Base-by-base conservation (phyloP, 768 basidiomycete species). In the Russula earlei region DNA sequence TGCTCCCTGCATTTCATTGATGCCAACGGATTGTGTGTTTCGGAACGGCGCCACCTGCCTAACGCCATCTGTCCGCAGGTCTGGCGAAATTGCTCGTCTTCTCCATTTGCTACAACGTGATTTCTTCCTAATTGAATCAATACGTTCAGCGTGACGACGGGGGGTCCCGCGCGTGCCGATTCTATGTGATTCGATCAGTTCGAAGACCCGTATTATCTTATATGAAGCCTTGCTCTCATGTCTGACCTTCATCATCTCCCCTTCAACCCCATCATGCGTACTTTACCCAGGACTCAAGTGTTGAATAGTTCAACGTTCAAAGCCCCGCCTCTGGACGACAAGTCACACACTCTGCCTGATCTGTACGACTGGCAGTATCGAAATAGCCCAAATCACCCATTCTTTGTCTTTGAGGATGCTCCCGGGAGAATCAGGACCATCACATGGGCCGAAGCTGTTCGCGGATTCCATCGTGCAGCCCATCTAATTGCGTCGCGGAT, bases 341-440 rank as follows among this genome's bases (percentile, higher is more conserved):
- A 53, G n/a, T 48, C 58, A 2, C 43, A 66, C 3, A 59, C 61
- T 12, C 42, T 68, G 4, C 62, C 68, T 8, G 62, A 67, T 19
- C 29, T 69, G 12, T 65, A 64, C 42, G 68, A 69, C 22, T 67
- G 63, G 67, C 66, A 68, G 24, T 38, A 38, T 24, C 45, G 49
- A n/a, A 48, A 62, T 44, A 61, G 55, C 34, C 48, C 65, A 9
- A 29, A 33, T 25, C 66, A 70, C 33, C 65, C 66, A 2, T 45
- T 64, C 27, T 65, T 62, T 34, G 19, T 38, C 15, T 65, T 55
- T 34, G 58, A 57, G 24, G 61, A 60, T 33, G 56, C 29, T n/a
- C 55, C 46, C 5, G 56, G 42, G 12, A 40, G 46, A 31, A n/a
- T 56, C n/a, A 52, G 38, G 52, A 62, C 61, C 6, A 62, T 66